Conservation (phyloP, 2,329 filamentous ascomycete species). For the Penicillium hordei region DNA sequence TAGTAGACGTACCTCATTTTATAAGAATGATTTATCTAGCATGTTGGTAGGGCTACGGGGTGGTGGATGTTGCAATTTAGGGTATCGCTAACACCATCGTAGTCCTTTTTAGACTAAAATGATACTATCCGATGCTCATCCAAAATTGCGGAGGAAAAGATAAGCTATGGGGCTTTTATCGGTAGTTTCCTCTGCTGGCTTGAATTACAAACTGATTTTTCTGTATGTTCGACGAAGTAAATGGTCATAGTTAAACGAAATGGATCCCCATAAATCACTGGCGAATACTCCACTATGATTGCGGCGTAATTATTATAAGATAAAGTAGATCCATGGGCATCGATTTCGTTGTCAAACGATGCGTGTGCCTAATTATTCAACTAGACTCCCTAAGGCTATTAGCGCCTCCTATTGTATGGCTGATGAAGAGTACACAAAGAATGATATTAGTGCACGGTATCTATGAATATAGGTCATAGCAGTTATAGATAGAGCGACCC, state of each 20-base stretch:
- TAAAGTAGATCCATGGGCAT: neutral
- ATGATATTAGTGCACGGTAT: too few relatives aligned
- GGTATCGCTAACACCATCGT: neutral
- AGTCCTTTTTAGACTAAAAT: neutral
- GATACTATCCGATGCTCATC: neutral
- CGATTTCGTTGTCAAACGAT: neutral
- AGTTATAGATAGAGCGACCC: too few relatives aligned
- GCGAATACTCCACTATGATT: neutral
- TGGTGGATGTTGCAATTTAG: neutral
- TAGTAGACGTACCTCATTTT: neutral
- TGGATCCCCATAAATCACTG: neutral
- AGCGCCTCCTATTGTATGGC: too few relatives aligned
- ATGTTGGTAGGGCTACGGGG: neutral
- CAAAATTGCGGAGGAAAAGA: neutral
- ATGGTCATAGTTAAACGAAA: neutral
- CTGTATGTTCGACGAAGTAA: neutral
- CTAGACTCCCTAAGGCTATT: too few relatives aligned
- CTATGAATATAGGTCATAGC: too few relatives aligned
- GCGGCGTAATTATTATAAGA: neutral
- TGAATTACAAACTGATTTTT: neutral
- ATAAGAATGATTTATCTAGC: neutral
- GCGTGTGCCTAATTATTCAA: too few relatives aligned
- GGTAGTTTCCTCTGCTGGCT: neutral
- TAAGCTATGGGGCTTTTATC: neutral
- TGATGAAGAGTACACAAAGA: too few relatives aligned